Evolutionary conservation across 306 rosid species (phyloP).

Genomic region (Alnus glutinosa): DNA sequence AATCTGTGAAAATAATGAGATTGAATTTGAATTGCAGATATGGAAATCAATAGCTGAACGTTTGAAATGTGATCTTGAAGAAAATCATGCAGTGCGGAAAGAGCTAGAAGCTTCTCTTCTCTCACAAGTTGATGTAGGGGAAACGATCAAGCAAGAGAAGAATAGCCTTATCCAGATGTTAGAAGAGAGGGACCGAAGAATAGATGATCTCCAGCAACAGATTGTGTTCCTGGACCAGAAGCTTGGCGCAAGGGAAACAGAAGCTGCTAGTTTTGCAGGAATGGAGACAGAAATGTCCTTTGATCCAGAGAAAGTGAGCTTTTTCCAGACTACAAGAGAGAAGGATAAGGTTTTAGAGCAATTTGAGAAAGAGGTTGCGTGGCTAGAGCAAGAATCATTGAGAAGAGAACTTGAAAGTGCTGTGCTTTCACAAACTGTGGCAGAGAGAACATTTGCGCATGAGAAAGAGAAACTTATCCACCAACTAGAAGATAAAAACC

Average conservation of each 20-base stretch:
- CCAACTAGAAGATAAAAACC: constrained; percentile 37
- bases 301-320: constrained; percentile 22
- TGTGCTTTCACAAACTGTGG: constrained; percentile 41
- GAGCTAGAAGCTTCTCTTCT: constrained; percentile 81
- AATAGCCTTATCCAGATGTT: constrained; percentile 33
- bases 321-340: constrained; percentile 37
- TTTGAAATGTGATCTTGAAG: constrained; percentile 54
- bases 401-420: constrained; percentile 56
- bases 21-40: constrained; percentile 64
- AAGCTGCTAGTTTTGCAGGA: constrained; percentile 32
- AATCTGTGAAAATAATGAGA: constrained; percentile 55
- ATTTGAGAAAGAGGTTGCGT: constrained; percentile 50
- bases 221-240: constrained; percentile 48
- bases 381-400: constrained; percentile 52
- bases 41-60: constrained; percentile 63
- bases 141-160: constrained; percentile 59
- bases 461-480: constrained; percentile 41
- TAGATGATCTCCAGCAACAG: constrained; percentile 44
- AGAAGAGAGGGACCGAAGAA: constrained; percentile 46
- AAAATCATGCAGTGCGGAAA: constrained; percentile 44
- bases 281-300: constrained; percentile 22
- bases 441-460: constrained; percentile 37
- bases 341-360: constrained; percentile 55
- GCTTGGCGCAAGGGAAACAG: constrained; percentile 35
- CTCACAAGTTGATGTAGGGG: constrained; percentile 60